These are phyloP conservation scores for Uncinocarpus reesii DNA, from an alignment of 2,329 filamentous ascomycete genomes.

Conservation along the genomic window DNA sequence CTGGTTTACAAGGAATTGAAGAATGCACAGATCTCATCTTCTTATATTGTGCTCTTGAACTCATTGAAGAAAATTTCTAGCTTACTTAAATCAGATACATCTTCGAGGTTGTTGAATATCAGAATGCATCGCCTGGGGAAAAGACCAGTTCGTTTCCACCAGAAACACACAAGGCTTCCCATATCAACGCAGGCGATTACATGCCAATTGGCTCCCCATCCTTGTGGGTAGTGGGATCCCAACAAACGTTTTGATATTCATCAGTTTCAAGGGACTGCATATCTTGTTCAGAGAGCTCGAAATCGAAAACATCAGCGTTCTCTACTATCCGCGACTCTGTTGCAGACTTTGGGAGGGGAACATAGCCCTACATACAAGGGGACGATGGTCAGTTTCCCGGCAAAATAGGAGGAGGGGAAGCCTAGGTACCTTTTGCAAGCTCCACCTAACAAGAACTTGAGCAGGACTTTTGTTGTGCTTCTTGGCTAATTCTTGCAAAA, in stretches of 20 bases:
- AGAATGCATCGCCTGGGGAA: background rate
- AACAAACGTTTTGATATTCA: conserved; percentile 48
- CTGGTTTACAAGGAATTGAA: background rate
- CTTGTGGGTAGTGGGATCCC: conserved; percentile 39
- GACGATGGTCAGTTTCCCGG: background rate
- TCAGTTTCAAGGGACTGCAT: conserved; percentile 47
- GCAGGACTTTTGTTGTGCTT: conserved; percentile 50
- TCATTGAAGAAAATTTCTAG: no score
- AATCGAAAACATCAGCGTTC: conserved; percentile 51
- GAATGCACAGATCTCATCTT: background rate
- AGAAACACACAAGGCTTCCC: background rate
- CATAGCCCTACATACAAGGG: conserved; percentile 41
- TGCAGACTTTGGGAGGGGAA: conserved; percentile 54
- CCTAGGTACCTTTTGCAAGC: conserved; percentile 43
- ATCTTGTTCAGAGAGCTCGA: conserved; percentile 48
- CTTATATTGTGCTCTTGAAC: background rate
- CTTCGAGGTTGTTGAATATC: no score
- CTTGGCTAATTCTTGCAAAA: conserved; percentile 42
- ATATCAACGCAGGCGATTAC: background rate
- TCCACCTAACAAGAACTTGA: conserved; percentile 53
- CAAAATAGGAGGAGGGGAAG: background rate
- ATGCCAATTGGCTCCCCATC: conserved; percentile 12
- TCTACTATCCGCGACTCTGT: conserved; percentile 51
- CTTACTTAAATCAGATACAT: background rate
- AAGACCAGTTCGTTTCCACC: background rate